Evolutionary conservation across 2,329 filamentous ascomycete species (phyloP).

Genomic region (Fusarium udum): DNA sequence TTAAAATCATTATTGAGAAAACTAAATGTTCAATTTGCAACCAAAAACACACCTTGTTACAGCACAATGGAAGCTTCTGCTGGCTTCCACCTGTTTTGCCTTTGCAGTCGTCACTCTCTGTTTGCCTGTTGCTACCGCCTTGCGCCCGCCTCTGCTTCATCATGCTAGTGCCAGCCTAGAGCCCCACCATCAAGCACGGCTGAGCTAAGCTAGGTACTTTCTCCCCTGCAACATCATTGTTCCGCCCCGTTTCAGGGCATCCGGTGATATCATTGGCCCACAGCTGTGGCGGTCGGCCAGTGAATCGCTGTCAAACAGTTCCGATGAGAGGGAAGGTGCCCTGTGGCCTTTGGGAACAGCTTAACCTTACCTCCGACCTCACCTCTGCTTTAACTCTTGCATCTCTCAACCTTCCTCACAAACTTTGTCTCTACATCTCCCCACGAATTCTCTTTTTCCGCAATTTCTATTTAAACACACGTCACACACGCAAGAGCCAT

Average conservation of each 20-base stretch:
- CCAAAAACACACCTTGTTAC: background rate
- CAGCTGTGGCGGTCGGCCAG: conserved; percentile 40
- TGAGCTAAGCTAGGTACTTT: conserved; percentile 42
- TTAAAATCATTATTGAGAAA: background rate
- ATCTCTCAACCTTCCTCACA: conserved; percentile 33
- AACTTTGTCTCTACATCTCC: conserved; percentile 2
- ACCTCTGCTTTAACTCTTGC: conserved; percentile 31
- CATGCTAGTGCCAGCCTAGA: conserved; percentile 36
- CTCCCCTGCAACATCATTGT: conserved; percentile 47
- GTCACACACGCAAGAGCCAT: conserved; percentile 19
- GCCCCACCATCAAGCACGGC: conserved; percentile 30
- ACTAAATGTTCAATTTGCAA: background rate
- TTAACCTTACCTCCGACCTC: conserved; percentile 36
- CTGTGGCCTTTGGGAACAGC: conserved; percentile 43
- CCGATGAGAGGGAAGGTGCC: conserved; percentile 40
- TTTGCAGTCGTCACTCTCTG: conserved; percentile 41
- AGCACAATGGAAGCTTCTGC: conserved; percentile 35
- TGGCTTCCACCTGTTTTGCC: conserved; percentile 37
- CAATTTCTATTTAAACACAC: conserved; percentile 12
- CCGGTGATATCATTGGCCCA: conserved; percentile 49
- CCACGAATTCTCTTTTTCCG: background rate
- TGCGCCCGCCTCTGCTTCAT: conserved; percentile 36
- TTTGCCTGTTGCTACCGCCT: conserved; percentile 40
- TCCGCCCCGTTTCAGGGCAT: conserved; percentile 47
- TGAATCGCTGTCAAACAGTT: conserved; percentile 42